phyloP scores from a whole-genome alignment of 2,329 filamentous ascomycete species.

The Colletotrichum sp. region DNA sequence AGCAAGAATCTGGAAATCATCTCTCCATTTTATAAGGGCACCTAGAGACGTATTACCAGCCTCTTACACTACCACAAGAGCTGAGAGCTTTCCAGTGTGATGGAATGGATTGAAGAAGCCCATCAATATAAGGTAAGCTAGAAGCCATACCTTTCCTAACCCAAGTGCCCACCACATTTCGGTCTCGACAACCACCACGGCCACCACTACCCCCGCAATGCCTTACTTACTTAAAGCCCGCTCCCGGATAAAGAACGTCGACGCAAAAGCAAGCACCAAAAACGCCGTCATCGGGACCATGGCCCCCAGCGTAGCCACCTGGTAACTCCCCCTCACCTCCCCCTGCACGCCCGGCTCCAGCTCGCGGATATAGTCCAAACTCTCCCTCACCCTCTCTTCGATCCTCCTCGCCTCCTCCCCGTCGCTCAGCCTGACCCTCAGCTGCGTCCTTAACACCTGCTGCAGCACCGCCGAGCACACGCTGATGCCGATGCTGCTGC shows the following conservation, averaged over 20 bases:
- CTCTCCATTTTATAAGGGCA: too few relatives aligned
- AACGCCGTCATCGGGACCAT: conserved; percentile 44
- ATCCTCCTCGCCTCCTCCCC: conserved; percentile 68
- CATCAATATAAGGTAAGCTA: too few relatives aligned
- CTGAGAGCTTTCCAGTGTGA: too few relatives aligned
- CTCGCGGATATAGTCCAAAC: conserved; percentile 69
- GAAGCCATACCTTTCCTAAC: too few relatives aligned
- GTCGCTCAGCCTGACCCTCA: conserved; percentile 58
- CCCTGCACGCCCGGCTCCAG: conserved; percentile 64
- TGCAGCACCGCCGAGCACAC: conserved; percentile 75
- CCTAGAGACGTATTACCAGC: too few relatives aligned
- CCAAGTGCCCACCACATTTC: too few relatives aligned
- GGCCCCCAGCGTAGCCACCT: conserved; percentile 45
- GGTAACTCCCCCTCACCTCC: conserved; percentile 72
- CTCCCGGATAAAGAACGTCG: conserved; percentile 60
- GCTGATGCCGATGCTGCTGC: conserved; percentile 78
- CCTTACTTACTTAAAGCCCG: conserved; percentile 48
- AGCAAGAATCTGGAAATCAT: too few relatives aligned
- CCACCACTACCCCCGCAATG: too few relatives aligned
- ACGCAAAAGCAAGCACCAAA: conserved; percentile 40
- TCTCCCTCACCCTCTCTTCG: conserved; percentile 72
- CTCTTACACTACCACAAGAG: too few relatives aligned
- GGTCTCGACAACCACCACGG: neutral
- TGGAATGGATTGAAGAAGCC: too few relatives aligned
- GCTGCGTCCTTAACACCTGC: conserved; percentile 63